Evolutionary conservation across 1,284 basidiomycete species (phyloP), one percentile per base, ranked within the genome.

Genomic region (Malassezia sp.): DNA sequence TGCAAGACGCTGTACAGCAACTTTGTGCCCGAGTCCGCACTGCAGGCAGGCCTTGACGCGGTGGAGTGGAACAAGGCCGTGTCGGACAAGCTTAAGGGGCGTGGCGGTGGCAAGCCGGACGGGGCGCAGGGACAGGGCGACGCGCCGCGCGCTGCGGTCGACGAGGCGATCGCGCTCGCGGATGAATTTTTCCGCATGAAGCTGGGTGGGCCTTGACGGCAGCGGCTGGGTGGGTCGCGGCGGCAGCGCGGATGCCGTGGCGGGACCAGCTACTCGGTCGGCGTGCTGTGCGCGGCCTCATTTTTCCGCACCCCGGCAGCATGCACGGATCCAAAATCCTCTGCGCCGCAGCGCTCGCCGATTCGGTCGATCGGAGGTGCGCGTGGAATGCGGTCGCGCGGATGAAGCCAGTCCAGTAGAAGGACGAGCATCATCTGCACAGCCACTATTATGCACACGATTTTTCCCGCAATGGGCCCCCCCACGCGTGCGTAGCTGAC

Each of bases 1-100:
- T 77, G 76, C 52, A 91, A 86, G 71, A 81, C 96, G 49, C 80
- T 83, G 1, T 90, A 96, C 69, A 81, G 82, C 47, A 96, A 95
- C 73, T 82, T 77, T 63, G 77, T 96, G 35, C 80, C 90, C 27
- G 53, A 59, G 39, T 36, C 54, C 32, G 57, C 58, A 32, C 56
- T 54, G 27, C 39, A 43, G 17, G 52, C 56, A 22, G 67, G 67
- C 1, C 39, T 69, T 12, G 54, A 61, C 15, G 67, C 60, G 11
- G 60, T 65, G 27, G 55, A 62, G 34, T 69, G 67, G 67, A 50
- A 61, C 23, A 60, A 67, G 22, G 49, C 52, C 7, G 39, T 61
- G 7, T 49, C 52, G 4, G 54, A 56, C 41, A 61, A 55, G 39
- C 56, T 69, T 14, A 58, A 62, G 10, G 67, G 67, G 23, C 59